Conservation (phyloP, 1,284 basidiomycete genomes). For the Ustilago cynodontis region DNA sequence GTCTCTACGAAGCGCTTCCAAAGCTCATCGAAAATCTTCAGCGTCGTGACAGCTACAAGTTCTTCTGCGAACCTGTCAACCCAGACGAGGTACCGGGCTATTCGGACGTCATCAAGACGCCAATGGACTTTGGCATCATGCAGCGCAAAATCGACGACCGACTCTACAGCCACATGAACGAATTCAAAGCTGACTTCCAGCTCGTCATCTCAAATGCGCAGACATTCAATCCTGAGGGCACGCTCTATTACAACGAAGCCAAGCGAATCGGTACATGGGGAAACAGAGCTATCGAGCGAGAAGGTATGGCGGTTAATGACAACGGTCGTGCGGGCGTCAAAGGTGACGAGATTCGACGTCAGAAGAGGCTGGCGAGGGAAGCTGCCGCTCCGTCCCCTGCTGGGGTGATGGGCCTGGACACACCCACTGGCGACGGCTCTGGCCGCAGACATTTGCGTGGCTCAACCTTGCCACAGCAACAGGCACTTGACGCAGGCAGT, state of each 20-base stretch:
- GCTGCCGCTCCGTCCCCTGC: slow-evolving; percentile 14
- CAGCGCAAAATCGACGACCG: slow-evolving; percentile 65
- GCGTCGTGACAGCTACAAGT: slow-evolving; percentile 85
- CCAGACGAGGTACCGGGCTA: slow-evolving; percentile 78
- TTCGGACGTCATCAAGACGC: slow-evolving; percentile 77
- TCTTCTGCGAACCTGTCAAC: slow-evolving; percentile 82
- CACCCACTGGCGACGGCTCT: slow-evolving; percentile 1
- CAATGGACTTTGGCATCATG: slow-evolving; percentile 88
- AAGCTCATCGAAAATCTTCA: slow-evolving; percentile 53
- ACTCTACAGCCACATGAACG: slow-evolving; percentile 54
- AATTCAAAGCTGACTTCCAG: slow-evolving; percentile 61
- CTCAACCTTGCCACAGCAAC: slow-evolving; percentile 17
- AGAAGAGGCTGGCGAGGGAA: slow-evolving; percentile 38
- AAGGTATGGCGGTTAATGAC: slow-evolving; percentile 59
- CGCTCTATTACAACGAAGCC: slow-evolving; percentile 65
- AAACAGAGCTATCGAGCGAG: slow-evolving; percentile 57
- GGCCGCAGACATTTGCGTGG: slow-evolving; percentile 33
- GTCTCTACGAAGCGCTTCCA: slow-evolving; percentile 51
- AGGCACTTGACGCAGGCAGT: slow-evolving; percentile 8
- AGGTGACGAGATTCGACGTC: slow-evolving; percentile 35
- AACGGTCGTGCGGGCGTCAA: slow-evolving; percentile 47
- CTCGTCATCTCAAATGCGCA: slow-evolving; percentile 64
- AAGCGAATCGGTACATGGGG: slow-evolving; percentile 62
- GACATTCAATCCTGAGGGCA: slow-evolving; percentile 65
- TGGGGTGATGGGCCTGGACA: not conserved